Evolutionary conservation across 768 basidiomycete genomes (phyloP).

Genomic region (Leccinum variicolor): DNA sequence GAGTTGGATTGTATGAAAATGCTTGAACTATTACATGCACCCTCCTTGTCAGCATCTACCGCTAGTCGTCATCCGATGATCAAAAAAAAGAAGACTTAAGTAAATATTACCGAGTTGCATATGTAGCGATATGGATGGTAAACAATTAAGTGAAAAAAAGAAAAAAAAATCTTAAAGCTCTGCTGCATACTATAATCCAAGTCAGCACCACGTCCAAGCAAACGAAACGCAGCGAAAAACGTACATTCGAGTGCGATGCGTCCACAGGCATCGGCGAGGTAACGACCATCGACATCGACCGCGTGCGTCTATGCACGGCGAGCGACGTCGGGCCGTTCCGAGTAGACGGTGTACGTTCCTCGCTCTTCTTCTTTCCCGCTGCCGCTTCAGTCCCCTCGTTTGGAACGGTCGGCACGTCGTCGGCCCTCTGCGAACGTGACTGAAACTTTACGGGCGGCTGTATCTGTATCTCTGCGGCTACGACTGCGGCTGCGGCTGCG

Average conservation of each 20-base stretch:
- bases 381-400: background rate
- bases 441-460: background rate
- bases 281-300: conserved; percentile 25
- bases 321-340: conserved; percentile 8
- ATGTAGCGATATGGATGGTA: background rate
- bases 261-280: conserved; percentile 14
- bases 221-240: background rate
- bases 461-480: background rate
- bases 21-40: conserved; percentile 19
- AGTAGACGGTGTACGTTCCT: background rate
- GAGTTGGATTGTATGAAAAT: conserved; percentile 9
- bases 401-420: background rate
- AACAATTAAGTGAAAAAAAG: background rate
- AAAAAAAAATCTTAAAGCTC: conserved; percentile 15
- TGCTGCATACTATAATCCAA: conserved; percentile 19
- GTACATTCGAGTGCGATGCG: conserved; percentile 12
- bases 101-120: conserved; percentile 5
- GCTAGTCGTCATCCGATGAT: background rate
- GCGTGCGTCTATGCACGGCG: conserved; percentile 24
- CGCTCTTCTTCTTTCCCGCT: background rate
- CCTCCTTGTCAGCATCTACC: background rate
- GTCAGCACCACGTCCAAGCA: background rate
- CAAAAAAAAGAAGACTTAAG: background rate
- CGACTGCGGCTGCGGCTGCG: background rate
- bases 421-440: background rate